Percentiles rank a stretch among this genome's conserved stretches.
These are phyloP conservation scores for Telfairia occidentalis DNA, from an alignment of 331 rosid species.

Conservation along the genomic window DNA sequence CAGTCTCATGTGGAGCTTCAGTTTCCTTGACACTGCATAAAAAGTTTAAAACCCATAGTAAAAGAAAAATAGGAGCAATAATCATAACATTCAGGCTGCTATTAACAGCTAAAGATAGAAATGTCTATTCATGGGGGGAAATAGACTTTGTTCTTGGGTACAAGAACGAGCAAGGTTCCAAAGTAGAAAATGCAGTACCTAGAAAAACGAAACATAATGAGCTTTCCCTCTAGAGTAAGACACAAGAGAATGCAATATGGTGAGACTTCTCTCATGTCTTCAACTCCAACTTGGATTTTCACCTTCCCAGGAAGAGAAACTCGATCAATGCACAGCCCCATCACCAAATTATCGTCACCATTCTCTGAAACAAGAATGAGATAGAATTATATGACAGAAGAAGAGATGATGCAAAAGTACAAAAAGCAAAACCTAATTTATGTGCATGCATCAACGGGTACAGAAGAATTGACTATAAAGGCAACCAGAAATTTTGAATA, in stretches of 20 bases:
- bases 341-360: slow-evolving; percentile 70
- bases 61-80: not conserved
- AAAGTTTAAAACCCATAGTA: slow-evolving; percentile 4
- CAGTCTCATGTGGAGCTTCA: slow-evolving; percentile 27
- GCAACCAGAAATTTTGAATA: not conserved
- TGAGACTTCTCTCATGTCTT: slow-evolving; percentile 50
- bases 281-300: slow-evolving; percentile 42
- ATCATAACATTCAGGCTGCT: not conserved
- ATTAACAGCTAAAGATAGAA: not conserved
- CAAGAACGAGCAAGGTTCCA: not conserved
- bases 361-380: slow-evolving; percentile 42
- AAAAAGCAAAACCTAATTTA: not conserved
- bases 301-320: slow-evolving; percentile 46
- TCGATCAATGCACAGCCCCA: slow-evolving; percentile 71
- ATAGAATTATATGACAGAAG: not conserved
- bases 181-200: slow-evolving; percentile 34
- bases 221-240: slow-evolving; percentile 79
- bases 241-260: slow-evolving; percentile 71
- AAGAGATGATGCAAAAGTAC: not conserved
- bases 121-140: not conserved
- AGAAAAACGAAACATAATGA: slow-evolving; percentile 71
- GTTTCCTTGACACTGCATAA: slow-evolving; percentile 35
- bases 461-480: not conserved
- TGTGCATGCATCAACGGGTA: not conserved
- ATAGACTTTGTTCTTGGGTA: not conserved